Percentiles rank a stretch among this genome's conserved stretches.
Conservation (phyloP, 148 eudicot genomes). For the Nepenthes mirabilis region DNA sequence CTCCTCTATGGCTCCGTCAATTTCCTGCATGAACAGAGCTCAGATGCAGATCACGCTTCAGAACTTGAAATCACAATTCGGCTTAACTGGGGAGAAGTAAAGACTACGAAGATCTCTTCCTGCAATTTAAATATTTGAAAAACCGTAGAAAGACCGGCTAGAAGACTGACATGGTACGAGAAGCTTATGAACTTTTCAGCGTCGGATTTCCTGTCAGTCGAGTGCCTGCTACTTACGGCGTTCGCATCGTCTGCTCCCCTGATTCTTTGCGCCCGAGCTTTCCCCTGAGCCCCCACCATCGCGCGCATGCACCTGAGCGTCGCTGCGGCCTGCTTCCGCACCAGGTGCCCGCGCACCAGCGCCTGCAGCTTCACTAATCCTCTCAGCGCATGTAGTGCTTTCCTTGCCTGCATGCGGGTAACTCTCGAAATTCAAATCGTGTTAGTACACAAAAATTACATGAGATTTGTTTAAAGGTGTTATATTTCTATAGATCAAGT, state of each 20-base stretch:
- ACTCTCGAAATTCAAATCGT: too few species aligned
- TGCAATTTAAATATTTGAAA: too few species aligned
- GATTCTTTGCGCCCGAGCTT: constrained; percentile 74
- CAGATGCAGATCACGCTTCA: background rate
- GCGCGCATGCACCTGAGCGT: constrained; percentile 93
- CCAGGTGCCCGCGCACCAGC: constrained; percentile 79
- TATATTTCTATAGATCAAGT: too few species aligned
- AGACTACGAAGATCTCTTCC: too few species aligned
- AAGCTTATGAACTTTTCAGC: constrained; percentile 31
- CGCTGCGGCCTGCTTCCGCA: constrained; percentile 73
- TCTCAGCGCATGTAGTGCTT: constrained; percentile 69
- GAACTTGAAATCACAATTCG: background rate
- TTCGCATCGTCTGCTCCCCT: constrained; percentile 35
- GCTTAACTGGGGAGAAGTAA: too few species aligned
- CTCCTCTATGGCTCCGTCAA: constrained; percentile 35
- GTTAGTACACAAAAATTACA: too few species aligned
- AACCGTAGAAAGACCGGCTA: too few species aligned
- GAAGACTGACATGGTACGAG: constrained; percentile 29
- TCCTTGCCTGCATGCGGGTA: constrained; percentile 52
- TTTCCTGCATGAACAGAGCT: constrained; percentile 27
- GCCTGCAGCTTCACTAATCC: constrained; percentile 96
- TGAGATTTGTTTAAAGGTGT: too few species aligned
- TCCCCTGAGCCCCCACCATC: constrained; percentile 55
- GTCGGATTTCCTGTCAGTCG: constrained; percentile 25
- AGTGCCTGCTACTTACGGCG: constrained; percentile 19